phyloP scores from a whole-genome alignment of 1,284 basidiomycete species.

The Cryptococcus wingfieldii region DNA sequence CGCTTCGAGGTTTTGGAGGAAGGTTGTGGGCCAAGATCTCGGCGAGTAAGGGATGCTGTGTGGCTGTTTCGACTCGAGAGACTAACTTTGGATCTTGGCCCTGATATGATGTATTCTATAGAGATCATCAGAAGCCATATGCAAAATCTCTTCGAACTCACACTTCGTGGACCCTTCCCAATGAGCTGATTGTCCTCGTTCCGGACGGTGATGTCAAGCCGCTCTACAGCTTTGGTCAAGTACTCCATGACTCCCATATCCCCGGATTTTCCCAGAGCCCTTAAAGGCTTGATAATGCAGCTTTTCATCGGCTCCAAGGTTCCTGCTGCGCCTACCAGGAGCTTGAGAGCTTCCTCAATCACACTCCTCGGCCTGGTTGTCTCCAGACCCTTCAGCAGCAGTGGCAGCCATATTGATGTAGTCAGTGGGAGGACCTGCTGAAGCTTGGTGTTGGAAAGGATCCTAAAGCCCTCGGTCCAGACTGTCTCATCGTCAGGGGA shows the following conservation, averaged over 20 bases:
- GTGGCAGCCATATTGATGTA: conserved; percentile 36
- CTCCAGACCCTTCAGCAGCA: conserved; percentile 30
- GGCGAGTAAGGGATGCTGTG: conserved; percentile 22
- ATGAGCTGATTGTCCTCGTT: conserved; percentile 12
- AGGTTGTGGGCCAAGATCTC: conserved; percentile 31
- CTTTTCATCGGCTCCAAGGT: conserved; percentile 33
- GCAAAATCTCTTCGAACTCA: too few species aligned
- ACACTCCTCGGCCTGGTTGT: conserved; percentile 14
- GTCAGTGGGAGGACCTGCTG: conserved; percentile 23
- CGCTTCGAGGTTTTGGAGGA: conserved; percentile 17
- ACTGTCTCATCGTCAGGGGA: conserved; percentile 24
- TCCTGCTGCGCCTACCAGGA: conserved; percentile 22
- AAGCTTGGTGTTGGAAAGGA: conserved; percentile 29
- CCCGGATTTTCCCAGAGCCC: conserved; percentile 12
- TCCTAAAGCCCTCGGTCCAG: conserved; percentile 31
- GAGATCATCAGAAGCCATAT: too few species aligned
- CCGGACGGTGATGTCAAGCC: conserved; percentile 16
- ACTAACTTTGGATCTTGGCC: too few species aligned
- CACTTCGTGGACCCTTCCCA: background rate
- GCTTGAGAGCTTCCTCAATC: conserved; percentile 19
- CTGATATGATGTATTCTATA: too few species aligned
- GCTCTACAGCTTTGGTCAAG: conserved; percentile 9
- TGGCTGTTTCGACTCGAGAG: background rate
- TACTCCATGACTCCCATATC: conserved; percentile 6
- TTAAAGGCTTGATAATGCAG: conserved; percentile 33